Conservation (phyloP, 2,329 filamentous ascomycete species). For the Beauveria asiatica region DNA sequence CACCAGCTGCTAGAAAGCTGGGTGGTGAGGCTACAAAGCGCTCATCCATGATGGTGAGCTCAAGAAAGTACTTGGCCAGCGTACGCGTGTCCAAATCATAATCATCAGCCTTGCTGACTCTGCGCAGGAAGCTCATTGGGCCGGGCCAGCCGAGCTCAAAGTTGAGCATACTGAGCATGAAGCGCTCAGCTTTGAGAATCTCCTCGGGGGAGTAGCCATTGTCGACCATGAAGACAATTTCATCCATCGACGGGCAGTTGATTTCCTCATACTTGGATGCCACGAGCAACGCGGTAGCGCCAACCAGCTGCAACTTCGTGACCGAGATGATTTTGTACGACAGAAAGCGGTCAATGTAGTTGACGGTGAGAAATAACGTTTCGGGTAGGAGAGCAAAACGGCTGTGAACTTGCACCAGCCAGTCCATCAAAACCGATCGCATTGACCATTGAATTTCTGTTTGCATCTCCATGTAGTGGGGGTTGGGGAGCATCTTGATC, state of each 20-base stretch:
- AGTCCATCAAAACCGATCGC: slow-evolving; percentile 95
- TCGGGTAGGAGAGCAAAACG: slow-evolving; percentile 88
- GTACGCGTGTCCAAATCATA: slow-evolving; percentile 95
- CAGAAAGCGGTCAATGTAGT: slow-evolving; percentile 95
- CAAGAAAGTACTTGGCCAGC: slow-evolving; percentile 94
- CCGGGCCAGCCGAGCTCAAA: slow-evolving; percentile 98
- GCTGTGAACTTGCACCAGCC: slow-evolving; percentile 91
- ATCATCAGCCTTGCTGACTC: slow-evolving; percentile 97
- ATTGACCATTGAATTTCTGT: slow-evolving; percentile 99
- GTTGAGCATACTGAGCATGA: slow-evolving; percentile 94
- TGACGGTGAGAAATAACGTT: slow-evolving; percentile 89
- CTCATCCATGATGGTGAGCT: slow-evolving; percentile 96
- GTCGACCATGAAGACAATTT: slow-evolving; percentile 99
- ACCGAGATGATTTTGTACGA: slow-evolving; percentile 91
- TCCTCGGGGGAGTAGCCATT: slow-evolving; percentile 81
- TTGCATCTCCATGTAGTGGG: slow-evolving; percentile 94
- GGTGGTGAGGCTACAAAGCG: slow-evolving; percentile 86
- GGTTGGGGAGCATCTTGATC: slow-evolving; percentile 75
- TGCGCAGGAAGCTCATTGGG: slow-evolving; percentile 93
- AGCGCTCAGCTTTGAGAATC: slow-evolving; percentile 92
- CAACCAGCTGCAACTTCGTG: slow-evolving; percentile 89
- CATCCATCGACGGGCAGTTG: slow-evolving; percentile 87
- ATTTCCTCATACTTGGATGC: slow-evolving; percentile 99
- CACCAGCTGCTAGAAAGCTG: slow-evolving; percentile 83
- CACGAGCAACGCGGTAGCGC: slow-evolving; percentile 89